Evolutionary conservation across 495 filamentous ascomycete species (phyloP), one percentile per base, ranked within the genome.

Genomic region (Penicillium lagena): DNA sequence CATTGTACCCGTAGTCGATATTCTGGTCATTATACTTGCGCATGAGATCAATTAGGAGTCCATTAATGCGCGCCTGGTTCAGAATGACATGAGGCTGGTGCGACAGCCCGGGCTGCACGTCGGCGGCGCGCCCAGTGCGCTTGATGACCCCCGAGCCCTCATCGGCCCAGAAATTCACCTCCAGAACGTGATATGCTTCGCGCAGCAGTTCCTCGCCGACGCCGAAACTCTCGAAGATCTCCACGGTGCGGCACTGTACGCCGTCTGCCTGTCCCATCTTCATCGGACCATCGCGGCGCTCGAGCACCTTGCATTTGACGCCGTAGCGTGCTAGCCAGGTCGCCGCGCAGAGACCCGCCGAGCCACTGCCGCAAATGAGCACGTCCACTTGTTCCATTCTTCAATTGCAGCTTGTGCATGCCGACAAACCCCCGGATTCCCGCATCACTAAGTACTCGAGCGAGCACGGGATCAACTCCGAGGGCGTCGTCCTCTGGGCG

Each of bases 141-240:
- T 60, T 55, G 39, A 85, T 80, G 3, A 56, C 58, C 5, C 66
- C 68, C 29, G 56, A 50, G 29, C 58, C 64, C 41, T 67, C 45
- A 14, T 63, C 60, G 7, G 60, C 66, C 82, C 82, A 87, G 50
- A 87, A 86, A 1, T 66, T 67, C 0, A 81, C 72, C 65, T 90
- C 87, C 3, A 82, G 62, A 12, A 84, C 76, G 55, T 86, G 84
- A 45, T 83, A 89, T 0, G 80, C 72, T 52, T 90, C 84, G 10
- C 76, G 73, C n/a, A 90, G 72, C 22, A 90, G 55, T 32, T 81
- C 74, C 42, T 89, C 85, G 0, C 76, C 72, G 10, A 91, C 63
- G 0, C 85, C 85, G 37, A 90, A 89, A 29, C 78, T 83, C 49
- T 93, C 85, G 40, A 89, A 84, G 35, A 94, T 81, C 56, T 93